A percentile compares a stretch with the other conserved stretches of the same genome.
Evolutionary conservation across 2,329 filamentous ascomycete species (phyloP).

Genomic region (Apiospora hydei): DNA sequence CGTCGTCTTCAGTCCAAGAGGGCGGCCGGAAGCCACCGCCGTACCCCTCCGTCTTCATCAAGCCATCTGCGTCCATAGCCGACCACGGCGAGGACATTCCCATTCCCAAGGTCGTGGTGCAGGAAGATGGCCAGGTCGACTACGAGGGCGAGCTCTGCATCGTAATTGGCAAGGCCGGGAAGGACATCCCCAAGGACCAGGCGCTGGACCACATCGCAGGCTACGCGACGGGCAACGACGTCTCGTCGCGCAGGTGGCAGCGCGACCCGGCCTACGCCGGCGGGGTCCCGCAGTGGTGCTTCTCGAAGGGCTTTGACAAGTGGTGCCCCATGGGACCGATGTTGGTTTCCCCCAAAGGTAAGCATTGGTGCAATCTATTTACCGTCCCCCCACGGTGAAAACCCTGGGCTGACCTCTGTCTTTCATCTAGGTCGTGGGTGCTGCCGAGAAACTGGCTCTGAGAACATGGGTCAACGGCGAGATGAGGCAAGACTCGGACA

Average conservation of each 20-base stretch:
- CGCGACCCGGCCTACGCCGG: constrained; percentile 51
- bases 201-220: constrained; percentile 59
- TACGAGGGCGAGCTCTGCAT: constrained; percentile 56
- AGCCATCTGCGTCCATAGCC: constrained; percentile 51
- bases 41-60: constrained; percentile 57
- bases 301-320: constrained; percentile 64
- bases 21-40: constrained; percentile 47
- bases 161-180: constrained; percentile 57
- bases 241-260: constrained; percentile 61
- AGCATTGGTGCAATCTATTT: constrained; percentile 25
- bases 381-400: not conserved
- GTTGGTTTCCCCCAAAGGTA: constrained; percentile 46
- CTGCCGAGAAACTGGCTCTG: constrained; percentile 44
- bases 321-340: constrained; percentile 60
- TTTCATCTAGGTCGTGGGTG: constrained; percentile 18
- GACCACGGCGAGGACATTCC: constrained; percentile 47
- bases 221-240: constrained; percentile 63
- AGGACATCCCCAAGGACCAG: constrained; percentile 52
- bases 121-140: constrained; percentile 54
- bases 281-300: constrained; percentile 55
- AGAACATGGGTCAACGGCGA: constrained; percentile 56
- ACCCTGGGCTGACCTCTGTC: not conserved
- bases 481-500: constrained; percentile 50
- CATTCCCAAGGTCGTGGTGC: constrained; percentile 53
- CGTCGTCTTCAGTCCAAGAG: constrained; percentile 43